Conservation (phyloP, 192 early-diverging fungal genomes). For the Gamsiella multidivaricata region DNA sequence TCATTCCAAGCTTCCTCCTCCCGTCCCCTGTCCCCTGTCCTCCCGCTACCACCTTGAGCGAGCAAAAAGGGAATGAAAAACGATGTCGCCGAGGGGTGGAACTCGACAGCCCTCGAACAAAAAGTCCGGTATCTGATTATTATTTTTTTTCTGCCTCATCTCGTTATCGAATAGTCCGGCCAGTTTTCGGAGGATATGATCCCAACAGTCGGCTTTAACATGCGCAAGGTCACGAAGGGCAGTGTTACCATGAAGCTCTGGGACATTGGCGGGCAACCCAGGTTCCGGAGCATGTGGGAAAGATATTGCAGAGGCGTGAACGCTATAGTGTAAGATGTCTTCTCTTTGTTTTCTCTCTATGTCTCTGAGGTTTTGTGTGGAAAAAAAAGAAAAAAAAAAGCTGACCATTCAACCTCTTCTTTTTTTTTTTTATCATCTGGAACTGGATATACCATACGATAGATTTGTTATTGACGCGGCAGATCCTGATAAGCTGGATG, state of each 20-base stretch:
- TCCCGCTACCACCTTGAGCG: too few species aligned
- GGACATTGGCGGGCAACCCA: constrained; percentile 98
- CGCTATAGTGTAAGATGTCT: constrained; percentile 87
- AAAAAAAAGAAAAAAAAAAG: background rate
- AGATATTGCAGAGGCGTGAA: constrained; percentile 92
- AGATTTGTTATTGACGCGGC: constrained; percentile 98
- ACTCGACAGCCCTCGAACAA: too few species aligned
- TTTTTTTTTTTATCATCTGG: background rate
- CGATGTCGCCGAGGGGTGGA: too few species aligned
- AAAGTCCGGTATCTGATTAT: too few species aligned
- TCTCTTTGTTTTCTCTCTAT: constrained; percentile 4
- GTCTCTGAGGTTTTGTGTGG: background rate
- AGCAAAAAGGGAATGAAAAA: too few species aligned
- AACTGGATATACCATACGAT: background rate
- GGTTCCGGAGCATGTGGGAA: constrained; percentile 98
- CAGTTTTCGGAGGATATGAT: constrained; percentile 91
- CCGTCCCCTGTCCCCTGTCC: too few species aligned
- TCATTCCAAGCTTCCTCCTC: background rate
- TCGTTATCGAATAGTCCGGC: constrained; percentile 62
- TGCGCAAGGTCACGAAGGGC: constrained; percentile 94
- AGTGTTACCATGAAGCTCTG: constrained; percentile 98
- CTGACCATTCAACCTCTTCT: background rate
- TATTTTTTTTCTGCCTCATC: background rate
- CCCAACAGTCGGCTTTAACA: constrained; percentile 99
- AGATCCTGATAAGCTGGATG: constrained; percentile 92